A percentile compares a stretch with the other conserved stretches of the same genome.
phyloP scores from a whole-genome alignment of 2,329 filamentous ascomycete genomes.

The Fonsecaea monophora region DNA sequence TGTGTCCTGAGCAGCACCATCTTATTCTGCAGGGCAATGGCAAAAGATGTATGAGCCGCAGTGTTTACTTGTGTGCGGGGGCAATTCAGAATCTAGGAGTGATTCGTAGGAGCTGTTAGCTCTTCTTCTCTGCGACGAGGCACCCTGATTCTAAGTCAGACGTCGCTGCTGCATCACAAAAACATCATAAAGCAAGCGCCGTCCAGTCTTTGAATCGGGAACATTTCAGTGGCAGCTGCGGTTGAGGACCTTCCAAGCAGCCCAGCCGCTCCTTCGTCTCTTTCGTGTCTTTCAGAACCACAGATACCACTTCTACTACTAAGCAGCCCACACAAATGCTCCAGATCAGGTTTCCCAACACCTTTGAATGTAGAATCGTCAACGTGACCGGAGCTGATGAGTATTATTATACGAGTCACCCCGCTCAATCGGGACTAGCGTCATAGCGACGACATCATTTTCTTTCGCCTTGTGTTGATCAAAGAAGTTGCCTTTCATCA shows the following conservation, averaged over 20 bases:
- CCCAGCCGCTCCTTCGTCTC: background rate
- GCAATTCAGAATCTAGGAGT: too few relatives aligned
- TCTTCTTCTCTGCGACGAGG: too few relatives aligned
- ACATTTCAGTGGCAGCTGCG: background rate
- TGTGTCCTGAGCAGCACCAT: too few relatives aligned
- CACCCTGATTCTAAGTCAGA: too few relatives aligned
- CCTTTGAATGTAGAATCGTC: background rate
- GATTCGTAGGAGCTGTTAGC: too few relatives aligned
- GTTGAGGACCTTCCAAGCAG: background rate
- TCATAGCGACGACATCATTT: background rate
- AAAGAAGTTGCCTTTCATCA: background rate
- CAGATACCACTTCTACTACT: background rate
- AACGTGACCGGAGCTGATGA: background rate
- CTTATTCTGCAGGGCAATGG: too few relatives aligned
- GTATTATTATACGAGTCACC: background rate
- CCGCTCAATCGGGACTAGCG: background rate
- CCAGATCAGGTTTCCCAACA: background rate
- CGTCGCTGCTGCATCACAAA: too few relatives aligned
- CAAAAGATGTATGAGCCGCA: too few relatives aligned
- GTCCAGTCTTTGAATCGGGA: too few relatives aligned
- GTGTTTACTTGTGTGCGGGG: too few relatives aligned
- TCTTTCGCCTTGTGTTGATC: background rate
- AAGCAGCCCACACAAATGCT: background rate
- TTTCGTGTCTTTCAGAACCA: background rate
- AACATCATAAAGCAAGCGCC: too few relatives aligned